A percentile compares a stretch with the other conserved stretches of the same genome.
These are phyloP conservation scores for Chlorella vulgaris DNA, from an alignment of 139 green algal genomes.

Conservation along the genomic window DNA sequence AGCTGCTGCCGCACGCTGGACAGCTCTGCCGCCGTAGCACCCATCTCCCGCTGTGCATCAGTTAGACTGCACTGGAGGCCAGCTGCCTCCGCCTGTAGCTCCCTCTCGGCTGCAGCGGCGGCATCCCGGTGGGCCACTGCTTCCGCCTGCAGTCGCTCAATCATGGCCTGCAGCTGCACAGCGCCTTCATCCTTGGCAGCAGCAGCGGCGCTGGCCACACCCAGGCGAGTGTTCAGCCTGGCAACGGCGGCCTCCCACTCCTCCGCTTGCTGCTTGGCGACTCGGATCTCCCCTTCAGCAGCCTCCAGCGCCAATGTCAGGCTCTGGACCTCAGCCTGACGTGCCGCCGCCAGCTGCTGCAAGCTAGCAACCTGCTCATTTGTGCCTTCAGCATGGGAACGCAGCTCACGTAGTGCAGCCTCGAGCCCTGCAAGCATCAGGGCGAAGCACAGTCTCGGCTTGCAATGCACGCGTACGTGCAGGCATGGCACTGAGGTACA, in stretches of 20 bases:
- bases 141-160: not conserved
- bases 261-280: not conserved
- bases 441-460: not conserved
- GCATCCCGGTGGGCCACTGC: not conserved
- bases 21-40: not conserved
- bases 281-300: not conserved
- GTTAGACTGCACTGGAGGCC: not conserved
- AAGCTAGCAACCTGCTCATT: constrained; percentile 17
- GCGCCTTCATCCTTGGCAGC: not conserved
- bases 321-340: not conserved
- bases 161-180: not conserved
- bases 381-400: not conserved
- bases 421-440: constrained; percentile 10
- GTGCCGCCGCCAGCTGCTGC: not conserved
- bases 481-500: no score
- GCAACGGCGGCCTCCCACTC: not conserved
- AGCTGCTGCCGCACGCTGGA: not conserved
- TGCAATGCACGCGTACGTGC: not conserved
- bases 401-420: no score
- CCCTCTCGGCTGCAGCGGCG: not conserved
- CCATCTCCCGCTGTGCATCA: not conserved
- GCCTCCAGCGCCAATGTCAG: not conserved
- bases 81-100: not conserved
- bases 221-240: constrained; percentile 4
- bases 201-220: not conserved